Conservation (phyloP, 495 filamentous ascomycete species). For the Penicillium malachiteum region DNA sequence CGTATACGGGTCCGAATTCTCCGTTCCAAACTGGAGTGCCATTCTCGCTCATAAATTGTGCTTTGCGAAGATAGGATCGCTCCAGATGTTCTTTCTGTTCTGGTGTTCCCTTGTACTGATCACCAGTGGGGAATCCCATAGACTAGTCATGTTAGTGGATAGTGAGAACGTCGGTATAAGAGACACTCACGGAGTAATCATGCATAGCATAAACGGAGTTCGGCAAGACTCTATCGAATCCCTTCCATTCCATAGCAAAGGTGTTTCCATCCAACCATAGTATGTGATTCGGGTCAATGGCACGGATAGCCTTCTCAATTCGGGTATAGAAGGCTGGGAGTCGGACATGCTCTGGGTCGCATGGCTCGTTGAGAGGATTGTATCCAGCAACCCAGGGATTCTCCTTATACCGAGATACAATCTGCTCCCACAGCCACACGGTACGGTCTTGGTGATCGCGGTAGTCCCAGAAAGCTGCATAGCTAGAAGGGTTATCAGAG, state of each 20-base stretch:
- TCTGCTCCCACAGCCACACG: conserved; percentile 58
- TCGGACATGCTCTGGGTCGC: conserved; percentile 54
- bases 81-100: conserved; percentile 52
- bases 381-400: conserved; percentile 63
- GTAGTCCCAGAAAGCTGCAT: conserved; percentile 64
- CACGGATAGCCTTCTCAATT: conserved; percentile 57
- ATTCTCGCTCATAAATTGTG: conserved; percentile 54
- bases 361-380: conserved; percentile 66
- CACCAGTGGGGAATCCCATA: conserved; percentile 57
- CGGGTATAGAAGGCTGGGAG: conserved; percentile 57
- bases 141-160: conserved; percentile 12
- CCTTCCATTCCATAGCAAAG: conserved; percentile 56
- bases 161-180: background rate
- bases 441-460: conserved; percentile 61
- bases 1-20: conserved; percentile 66
- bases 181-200: conserved; percentile 55
- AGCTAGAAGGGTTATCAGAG: conserved; percentile 51
- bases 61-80: conserved; percentile 53
- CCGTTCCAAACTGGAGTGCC: conserved; percentile 63
- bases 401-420: conserved; percentile 55
- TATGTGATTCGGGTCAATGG: conserved; percentile 60
- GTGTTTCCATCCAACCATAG: conserved; percentile 67
- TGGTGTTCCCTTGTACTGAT: conserved; percentile 49
- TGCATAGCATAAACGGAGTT: conserved; percentile 63
- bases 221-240: conserved; percentile 44